These are phyloP conservation scores for Botrytis deweyae DNA, from an alignment of 2,329 filamentous ascomycete genomes.

Conservation along the genomic window DNA sequence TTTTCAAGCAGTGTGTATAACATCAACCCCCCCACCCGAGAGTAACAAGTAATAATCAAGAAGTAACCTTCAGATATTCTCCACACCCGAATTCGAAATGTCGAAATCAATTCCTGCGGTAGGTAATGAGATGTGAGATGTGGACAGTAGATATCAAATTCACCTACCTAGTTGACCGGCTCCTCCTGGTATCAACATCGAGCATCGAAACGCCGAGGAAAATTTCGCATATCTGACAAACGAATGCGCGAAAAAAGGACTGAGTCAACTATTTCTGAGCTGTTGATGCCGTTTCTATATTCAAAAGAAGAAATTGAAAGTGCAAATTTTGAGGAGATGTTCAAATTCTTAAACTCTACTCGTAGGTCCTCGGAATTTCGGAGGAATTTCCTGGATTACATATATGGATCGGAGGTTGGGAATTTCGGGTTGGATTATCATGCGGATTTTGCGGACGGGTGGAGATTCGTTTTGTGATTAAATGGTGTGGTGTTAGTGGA, in stretches of 20 bases:
- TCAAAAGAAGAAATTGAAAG: fast-evolving
- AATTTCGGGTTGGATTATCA: background rate
- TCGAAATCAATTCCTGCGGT: no score
- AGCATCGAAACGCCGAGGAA: background rate
- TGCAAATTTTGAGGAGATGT: fast-evolving
- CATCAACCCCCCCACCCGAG: fast-evolving
- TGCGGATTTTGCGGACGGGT: background rate
- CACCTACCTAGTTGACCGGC: background rate
- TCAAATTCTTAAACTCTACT: background rate
- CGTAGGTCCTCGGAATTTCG: background rate
- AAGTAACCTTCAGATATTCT: background rate
- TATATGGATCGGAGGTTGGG: background rate
- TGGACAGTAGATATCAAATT: background rate
- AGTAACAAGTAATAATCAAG: background rate
- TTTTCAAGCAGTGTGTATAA: background rate
- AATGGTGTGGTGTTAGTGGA: background rate
- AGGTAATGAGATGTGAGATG: no score
- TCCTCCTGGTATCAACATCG: background rate
- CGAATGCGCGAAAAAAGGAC: background rate
- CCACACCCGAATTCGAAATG: background rate
- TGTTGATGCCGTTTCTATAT: background rate
- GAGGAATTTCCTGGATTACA: background rate
- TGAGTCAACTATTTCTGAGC: background rate
- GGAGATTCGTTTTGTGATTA: background rate
- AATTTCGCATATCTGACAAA: background rate